Conservation (phyloP, 192 early-diverging fungal genomes). For the Thamnidium elegans region DNA sequence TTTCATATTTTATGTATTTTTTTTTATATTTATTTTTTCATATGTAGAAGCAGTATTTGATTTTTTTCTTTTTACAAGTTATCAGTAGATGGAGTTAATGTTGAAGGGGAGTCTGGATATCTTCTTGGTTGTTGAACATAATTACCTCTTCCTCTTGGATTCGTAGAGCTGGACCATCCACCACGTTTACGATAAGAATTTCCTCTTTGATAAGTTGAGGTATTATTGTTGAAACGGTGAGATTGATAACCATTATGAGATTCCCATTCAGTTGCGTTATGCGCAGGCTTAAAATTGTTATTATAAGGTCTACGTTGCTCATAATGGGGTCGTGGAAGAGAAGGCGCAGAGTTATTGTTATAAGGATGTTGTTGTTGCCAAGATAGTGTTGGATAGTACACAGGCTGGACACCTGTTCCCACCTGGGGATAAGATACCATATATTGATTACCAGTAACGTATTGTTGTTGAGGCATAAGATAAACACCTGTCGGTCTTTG, state of each 20-base stretch:
- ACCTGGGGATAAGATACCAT: constrained; percentile 7
- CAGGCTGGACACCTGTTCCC: background rate
- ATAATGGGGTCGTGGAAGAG: too few relatives aligned
- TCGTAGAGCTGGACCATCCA: background rate
- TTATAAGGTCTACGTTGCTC: too few relatives aligned
- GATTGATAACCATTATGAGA: background rate
- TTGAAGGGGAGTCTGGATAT: background rate
- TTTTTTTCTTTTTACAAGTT: background rate
- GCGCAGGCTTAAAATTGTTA: too few relatives aligned
- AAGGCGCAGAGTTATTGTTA: too few relatives aligned
- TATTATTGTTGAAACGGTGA: background rate
- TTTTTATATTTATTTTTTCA: constrained; percentile 1
- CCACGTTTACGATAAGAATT: constrained; percentile 12
- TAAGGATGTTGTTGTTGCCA: constrained; percentile 2
- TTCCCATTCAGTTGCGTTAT: too few relatives aligned
- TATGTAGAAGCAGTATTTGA: background rate
- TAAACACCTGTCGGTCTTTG: constrained; percentile 18
- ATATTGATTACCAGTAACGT: constrained; percentile 8
- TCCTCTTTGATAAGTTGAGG: background rate
- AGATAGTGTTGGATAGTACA: background rate
- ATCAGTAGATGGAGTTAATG: background rate
- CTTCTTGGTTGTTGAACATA: background rate
- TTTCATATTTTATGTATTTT: constrained; percentile 1
- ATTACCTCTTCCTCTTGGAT: background rate
- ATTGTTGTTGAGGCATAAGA: constrained; percentile 13